Conservation (phyloP, 1,139 yeast species). For the Diutina siamensis region DNA sequence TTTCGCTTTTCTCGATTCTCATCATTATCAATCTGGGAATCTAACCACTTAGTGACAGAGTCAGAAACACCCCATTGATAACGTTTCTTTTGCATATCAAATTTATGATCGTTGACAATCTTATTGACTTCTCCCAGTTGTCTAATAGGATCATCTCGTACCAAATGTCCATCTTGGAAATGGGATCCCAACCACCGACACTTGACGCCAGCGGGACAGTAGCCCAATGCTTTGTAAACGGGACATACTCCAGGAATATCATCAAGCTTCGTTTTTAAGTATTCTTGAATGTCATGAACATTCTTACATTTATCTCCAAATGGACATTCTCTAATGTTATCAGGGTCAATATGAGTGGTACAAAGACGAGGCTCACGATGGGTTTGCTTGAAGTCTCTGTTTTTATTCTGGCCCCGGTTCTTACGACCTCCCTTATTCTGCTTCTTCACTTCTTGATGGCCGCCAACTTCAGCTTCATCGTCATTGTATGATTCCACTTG, state of each 20-base stretch:
- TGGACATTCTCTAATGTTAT: constrained; percentile 36
- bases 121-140: constrained; percentile 55
- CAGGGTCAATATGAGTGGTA: constrained; percentile 45
- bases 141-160: constrained; percentile 5
- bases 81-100: constrained; percentile 49
- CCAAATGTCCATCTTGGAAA: constrained; percentile 15
- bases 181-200: constrained; percentile 90
- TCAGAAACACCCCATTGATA: constrained; percentile 48
- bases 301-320: constrained; percentile 71
- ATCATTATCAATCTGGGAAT: constrained; percentile 30
- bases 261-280: constrained; percentile 51
- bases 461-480: constrained; percentile 18
- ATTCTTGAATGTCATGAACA: constrained; percentile 61
- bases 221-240: constrained; percentile 69
- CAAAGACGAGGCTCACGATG: constrained; percentile 63
- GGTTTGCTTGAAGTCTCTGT: constrained; percentile 64
- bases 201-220: constrained; percentile 84
- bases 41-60: constrained; percentile 43
- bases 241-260: constrained; percentile 79
- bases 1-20: constrained; percentile 18
- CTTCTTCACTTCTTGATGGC: constrained; percentile 41
- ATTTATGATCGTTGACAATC: constrained; percentile 41
- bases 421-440: constrained; percentile 32
- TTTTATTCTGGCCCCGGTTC: constrained; percentile 80
- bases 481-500: constrained; percentile 2